Percentiles rank a stretch among this genome's conserved stretches.
phyloP scores from a whole-genome alignment of 139 green algal species.

The Spirogloea muscicola region DNA sequence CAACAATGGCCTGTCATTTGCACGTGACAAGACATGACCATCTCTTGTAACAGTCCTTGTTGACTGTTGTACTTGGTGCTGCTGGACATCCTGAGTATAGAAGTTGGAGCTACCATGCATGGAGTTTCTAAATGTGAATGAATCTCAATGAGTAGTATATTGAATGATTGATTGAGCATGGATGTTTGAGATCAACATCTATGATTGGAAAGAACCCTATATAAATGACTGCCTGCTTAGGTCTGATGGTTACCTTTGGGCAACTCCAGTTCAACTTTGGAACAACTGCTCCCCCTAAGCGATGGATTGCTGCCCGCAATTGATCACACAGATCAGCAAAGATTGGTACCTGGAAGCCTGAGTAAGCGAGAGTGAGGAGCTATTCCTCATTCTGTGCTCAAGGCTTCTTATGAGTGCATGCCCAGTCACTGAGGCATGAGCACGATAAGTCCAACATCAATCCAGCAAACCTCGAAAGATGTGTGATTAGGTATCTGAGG shows the following conservation, averaged over 20 bases:
- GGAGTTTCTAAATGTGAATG: background rate
- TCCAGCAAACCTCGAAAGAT: background rate
- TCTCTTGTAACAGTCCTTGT: background rate
- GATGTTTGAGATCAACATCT: background rate
- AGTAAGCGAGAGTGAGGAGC: background rate
- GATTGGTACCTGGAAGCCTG: conserved; percentile 12
- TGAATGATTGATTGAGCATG: background rate
- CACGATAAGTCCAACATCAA: background rate
- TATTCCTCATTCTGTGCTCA: background rate
- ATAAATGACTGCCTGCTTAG: background rate
- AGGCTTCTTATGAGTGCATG: background rate
- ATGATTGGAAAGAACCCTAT: background rate
- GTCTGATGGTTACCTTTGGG: conserved; percentile 58
- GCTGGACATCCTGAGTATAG: background rate
- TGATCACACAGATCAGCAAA: conserved; percentile 29
- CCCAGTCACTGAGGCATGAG: background rate
- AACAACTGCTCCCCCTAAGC: conserved; percentile 68
- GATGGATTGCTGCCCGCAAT: conserved; percentile 58
- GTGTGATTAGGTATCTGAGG: background rate
- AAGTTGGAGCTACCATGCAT: background rate
- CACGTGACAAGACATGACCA: background rate
- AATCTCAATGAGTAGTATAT: background rate
- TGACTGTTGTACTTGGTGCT: too few species aligned
- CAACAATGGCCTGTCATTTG: background rate
- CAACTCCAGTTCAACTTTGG: conserved; percentile 91